phyloP scores from a whole-genome alignment of 2,329 filamentous ascomycete species.

The Botryotinia convoluta region DNA sequence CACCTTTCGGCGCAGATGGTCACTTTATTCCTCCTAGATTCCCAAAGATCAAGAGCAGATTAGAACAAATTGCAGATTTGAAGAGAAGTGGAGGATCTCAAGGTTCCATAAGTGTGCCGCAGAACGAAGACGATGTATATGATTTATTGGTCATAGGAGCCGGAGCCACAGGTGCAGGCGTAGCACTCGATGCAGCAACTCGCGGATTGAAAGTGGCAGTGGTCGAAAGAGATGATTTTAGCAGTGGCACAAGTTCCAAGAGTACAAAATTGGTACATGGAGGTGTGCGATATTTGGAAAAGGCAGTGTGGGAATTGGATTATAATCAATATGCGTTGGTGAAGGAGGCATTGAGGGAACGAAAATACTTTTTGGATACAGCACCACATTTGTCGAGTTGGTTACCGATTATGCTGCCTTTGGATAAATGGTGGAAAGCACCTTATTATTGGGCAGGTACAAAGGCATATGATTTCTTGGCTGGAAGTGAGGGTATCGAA shows the following conservation, averaged over 20 bases:
- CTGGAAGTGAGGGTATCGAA: conserved; percentile 83
- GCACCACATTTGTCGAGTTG: conserved; percentile 71
- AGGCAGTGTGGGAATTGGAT: conserved; percentile 73
- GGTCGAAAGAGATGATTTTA: conserved; percentile 72
- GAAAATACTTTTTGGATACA: conserved; percentile 72
- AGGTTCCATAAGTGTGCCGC: conserved; percentile 36
- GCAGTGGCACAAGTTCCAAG: conserved; percentile 70
- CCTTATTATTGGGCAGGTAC: conserved; percentile 76
- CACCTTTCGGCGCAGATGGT: conserved; percentile 67
- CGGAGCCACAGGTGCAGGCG: conserved; percentile 68
- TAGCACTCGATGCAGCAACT: conserved; percentile 69
- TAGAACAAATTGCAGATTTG: conserved; percentile 51
- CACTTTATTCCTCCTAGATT: conserved; percentile 57
- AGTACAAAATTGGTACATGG: conserved; percentile 77
- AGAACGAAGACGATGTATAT: conserved; percentile 51
- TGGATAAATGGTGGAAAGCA: conserved; percentile 74
- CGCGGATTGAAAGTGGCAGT: conserved; percentile 69
- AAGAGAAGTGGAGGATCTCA: conserved; percentile 50
- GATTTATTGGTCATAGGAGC: conserved; percentile 70
- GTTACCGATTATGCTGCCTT: conserved; percentile 73
- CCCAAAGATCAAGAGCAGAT: conserved; percentile 48
- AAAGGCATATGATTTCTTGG: conserved; percentile 82
- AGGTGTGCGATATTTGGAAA: conserved; percentile 71
- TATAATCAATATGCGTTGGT: conserved; percentile 71
- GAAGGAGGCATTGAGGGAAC: conserved; percentile 69